Evolutionary conservation across 1,139 yeast species (phyloP).

Genomic region (Sporopachydermia cereana): DNA sequence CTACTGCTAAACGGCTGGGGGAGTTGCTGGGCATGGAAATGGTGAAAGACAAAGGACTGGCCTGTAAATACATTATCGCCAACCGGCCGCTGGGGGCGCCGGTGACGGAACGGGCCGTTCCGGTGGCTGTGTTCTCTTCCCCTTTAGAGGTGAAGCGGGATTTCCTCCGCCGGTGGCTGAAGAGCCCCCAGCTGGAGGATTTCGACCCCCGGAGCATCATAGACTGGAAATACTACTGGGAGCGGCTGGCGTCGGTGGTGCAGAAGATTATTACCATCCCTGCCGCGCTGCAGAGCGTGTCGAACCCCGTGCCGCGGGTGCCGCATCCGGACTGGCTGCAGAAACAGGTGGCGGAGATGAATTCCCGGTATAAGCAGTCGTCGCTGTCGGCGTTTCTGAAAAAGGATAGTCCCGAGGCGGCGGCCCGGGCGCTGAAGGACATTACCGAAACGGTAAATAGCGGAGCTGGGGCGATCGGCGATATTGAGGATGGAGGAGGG

Average conservation of each 20-base stretch:
- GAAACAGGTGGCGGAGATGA: slow-evolving; percentile 43
- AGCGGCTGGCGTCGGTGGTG: slow-evolving; percentile 82
- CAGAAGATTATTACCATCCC: slow-evolving; percentile 96
- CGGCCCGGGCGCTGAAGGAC: slow-evolving; percentile 16
- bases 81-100: slow-evolving; percentile 78
- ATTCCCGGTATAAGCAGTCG: slow-evolving; percentile 64
- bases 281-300: slow-evolving; percentile 82
- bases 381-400: slow-evolving; percentile 48
- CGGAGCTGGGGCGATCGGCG: slow-evolving; percentile 27
- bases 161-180: slow-evolving; percentile 77
- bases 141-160: slow-evolving; percentile 47
- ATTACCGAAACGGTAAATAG: no score
- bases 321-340: slow-evolving; percentile 92
- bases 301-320: slow-evolving; percentile 93
- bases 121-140: slow-evolving; percentile 90
- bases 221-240: slow-evolving; percentile 91
- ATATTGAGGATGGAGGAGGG: slow-evolving; percentile 69
- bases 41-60: slow-evolving; percentile 94
- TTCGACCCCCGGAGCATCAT: slow-evolving; percentile 83
- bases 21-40: slow-evolving; percentile 95
- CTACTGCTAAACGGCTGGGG: slow-evolving; percentile 87
- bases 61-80: slow-evolving; percentile 89
- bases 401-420: slow-evolving; percentile 23
- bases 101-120: slow-evolving; percentile 92
- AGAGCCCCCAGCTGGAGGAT: slow-evolving; percentile 61